A percentile compares a stretch with the other conserved stretches of the same genome.
These are phyloP conservation scores for Elsinoe perseae DNA, from an alignment of 2,329 filamentous ascomycete genomes.

Conservation along the genomic window DNA sequence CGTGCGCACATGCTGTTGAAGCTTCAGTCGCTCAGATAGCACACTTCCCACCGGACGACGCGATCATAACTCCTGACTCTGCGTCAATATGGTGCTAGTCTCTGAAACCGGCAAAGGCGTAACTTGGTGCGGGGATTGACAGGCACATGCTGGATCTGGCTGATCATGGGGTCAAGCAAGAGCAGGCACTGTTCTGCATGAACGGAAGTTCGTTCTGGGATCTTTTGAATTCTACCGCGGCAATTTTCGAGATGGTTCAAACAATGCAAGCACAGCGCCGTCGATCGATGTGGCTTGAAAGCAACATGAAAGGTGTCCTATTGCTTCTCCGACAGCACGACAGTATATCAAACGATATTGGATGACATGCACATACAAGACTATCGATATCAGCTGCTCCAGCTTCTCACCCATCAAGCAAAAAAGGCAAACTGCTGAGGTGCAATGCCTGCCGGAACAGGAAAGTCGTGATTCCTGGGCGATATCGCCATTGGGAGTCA, in stretches of 20 bases:
- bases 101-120: conserved; percentile 6
- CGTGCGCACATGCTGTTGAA: neutral
- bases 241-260: neutral
- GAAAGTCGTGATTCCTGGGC: conserved; percentile 3
- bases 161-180: conserved; percentile 14
- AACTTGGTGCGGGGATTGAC: conserved; percentile 14
- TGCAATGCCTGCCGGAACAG: neutral
- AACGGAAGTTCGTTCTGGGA: neutral
- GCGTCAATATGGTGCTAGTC: neutral
- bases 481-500: neutral
- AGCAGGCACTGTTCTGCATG: neutral
- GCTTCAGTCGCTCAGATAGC: neutral
- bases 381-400: conserved; percentile 5
- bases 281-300: neutral
- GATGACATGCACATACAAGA: neutral
- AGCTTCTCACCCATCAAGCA: neutral
- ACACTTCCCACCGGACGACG: neutral
- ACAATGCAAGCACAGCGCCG: neutral
- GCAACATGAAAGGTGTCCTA: neutral
- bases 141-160: conserved; percentile 12
- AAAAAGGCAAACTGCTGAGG: conserved; percentile 10
- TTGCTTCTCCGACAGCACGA: neutral
- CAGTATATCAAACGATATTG: neutral
- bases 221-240: neutral
- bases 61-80: neutral